Conservation (phyloP, 2,329 filamentous ascomycete species). For the Ascochyta lentis region DNA sequence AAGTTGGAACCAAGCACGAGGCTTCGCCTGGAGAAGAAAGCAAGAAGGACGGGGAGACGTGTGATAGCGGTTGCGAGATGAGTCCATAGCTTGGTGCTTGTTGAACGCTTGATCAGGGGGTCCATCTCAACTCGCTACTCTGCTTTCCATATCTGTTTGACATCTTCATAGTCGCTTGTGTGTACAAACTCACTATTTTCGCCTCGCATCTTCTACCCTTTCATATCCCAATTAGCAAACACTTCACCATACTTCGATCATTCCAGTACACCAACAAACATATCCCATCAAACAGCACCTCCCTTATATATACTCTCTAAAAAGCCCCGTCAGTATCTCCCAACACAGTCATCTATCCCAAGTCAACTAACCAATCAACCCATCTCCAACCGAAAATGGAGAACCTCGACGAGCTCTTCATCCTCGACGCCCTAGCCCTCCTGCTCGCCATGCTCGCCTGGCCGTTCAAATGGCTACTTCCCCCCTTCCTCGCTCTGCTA, state of each 20-base stretch:
- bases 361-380: neutral
- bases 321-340: neutral
- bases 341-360: neutral
- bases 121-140: too few relatives aligned
- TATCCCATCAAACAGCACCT: neutral
- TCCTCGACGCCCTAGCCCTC: neutral
- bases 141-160: too few relatives aligned
- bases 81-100: neutral
- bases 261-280: neutral
- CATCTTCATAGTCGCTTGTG: too few relatives aligned
- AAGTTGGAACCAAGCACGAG: too few relatives aligned
- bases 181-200: neutral
- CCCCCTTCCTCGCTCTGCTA: neutral
- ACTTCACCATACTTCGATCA: neutral
- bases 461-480: neutral
- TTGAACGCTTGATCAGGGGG: too few relatives aligned
- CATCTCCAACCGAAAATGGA: neutral
- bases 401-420: neutral
- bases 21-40: neutral
- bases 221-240: neutral
- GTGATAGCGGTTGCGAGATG: neutral
- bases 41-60: neutral
- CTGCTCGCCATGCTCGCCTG: neutral
- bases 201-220: neutral
- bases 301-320: neutral